phyloP scores from a whole-genome alignment of 306 rosid species.

The Arachis hypogaea region DNA sequence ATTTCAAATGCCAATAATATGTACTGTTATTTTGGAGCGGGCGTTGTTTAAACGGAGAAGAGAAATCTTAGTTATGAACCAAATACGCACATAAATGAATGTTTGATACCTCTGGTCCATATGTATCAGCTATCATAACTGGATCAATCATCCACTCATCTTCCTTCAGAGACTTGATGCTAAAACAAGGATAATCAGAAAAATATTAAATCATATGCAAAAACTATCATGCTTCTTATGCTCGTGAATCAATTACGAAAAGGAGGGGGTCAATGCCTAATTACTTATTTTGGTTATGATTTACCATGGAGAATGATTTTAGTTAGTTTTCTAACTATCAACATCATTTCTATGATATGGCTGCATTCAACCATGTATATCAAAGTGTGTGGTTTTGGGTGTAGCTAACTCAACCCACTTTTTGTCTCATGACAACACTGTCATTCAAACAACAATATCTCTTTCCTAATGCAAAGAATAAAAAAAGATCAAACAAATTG shows the following conservation, averaged over 20 bases:
- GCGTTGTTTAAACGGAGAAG: slow-evolving; percentile 2
- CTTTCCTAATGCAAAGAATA: neutral
- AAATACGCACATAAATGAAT: slow-evolving; percentile 15
- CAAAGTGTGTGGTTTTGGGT: slow-evolving; percentile 3
- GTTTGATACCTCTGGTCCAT: slow-evolving; percentile 82
- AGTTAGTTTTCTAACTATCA: neutral
- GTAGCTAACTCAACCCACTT: slow-evolving; percentile 3
- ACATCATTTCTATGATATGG: slow-evolving; percentile 12
- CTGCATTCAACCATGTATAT: neutral
- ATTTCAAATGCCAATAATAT: slow-evolving; percentile 12
- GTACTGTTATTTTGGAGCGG: neutral
- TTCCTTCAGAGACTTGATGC: slow-evolving; percentile 76
- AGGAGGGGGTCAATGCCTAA: too few species aligned
- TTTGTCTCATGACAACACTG: slow-evolving; percentile 11
- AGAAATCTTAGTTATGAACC: neutral
- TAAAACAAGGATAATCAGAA: slow-evolving; percentile 44
- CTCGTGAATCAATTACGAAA: too few species aligned
- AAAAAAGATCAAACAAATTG: slow-evolving; percentile 26
- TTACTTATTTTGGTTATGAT: slow-evolving; percentile 1
- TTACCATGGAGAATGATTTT: neutral
- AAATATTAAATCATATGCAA: slow-evolving; percentile 21
- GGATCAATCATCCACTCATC: slow-evolving; percentile 93
- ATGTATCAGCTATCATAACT: slow-evolving; percentile 77
- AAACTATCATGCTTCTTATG: slow-evolving; percentile 11
- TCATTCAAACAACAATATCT: slow-evolving; percentile 20